Conservation (phyloP, 148 eudicot species). For the Polygonum aviculare region DNA sequence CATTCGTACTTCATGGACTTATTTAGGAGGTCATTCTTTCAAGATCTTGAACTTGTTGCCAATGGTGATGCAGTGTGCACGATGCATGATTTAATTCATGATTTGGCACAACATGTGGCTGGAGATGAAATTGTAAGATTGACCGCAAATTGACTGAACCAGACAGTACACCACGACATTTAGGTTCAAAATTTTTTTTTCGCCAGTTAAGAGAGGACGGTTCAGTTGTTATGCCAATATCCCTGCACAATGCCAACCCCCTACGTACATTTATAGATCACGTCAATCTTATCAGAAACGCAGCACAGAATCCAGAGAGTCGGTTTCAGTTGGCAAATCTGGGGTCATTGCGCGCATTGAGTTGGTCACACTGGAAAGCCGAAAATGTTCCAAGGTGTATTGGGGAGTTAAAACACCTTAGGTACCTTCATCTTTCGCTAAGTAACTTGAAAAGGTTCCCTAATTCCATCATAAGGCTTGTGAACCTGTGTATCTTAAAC, state of each 20-base stretch:
- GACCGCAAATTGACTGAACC: not conserved
- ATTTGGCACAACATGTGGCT: not conserved
- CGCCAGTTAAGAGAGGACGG: no score
- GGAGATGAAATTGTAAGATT: not conserved
- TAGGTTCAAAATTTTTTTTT: not conserved
- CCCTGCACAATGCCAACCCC: not conserved
- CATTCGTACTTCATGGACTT: slow-evolving; percentile 19
- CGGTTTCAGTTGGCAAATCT: not conserved
- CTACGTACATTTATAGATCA: not conserved
- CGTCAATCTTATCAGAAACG: no score
- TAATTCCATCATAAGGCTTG: slow-evolving; percentile 18
- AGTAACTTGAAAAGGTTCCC: slow-evolving; percentile 3
- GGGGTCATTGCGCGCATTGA: not conserved
- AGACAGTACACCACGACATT: not conserved
- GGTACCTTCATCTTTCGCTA: slow-evolving; percentile 24
- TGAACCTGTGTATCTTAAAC: slow-evolving; percentile 23
- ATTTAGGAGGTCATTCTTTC: slow-evolving; percentile 16
- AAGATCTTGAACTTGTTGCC: accelerated
- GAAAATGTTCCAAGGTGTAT: not conserved
- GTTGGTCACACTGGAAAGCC: not conserved
- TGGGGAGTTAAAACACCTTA: slow-evolving; percentile 16
- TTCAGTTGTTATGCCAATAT: not conserved
- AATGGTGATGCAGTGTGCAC: not conserved
- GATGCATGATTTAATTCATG: not conserved
- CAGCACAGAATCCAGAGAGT: slow-evolving; percentile 13